phyloP scores from a whole-genome alignment of 768 basidiomycete species.

The Amanita fuliginea region DNA sequence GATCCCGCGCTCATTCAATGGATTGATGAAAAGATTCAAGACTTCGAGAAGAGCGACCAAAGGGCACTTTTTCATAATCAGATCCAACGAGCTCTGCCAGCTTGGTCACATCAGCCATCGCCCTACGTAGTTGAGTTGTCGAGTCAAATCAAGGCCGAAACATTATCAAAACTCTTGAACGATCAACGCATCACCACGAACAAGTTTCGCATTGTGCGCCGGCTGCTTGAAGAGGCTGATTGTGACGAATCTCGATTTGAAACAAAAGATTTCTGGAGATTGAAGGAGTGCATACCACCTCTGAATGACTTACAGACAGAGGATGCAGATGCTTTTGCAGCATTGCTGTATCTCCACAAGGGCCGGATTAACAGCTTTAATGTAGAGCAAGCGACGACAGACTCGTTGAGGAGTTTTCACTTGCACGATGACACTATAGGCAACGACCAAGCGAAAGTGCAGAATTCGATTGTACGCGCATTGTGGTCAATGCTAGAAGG shows the following conservation, averaged over 20 bases:
- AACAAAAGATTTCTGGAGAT: slow-evolving; percentile 66
- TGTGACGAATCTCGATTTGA: slow-evolving; percentile 38
- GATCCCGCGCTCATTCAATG: slow-evolving; percentile 28
- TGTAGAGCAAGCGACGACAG: slow-evolving; percentile 33
- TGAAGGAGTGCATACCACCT: slow-evolving; percentile 68
- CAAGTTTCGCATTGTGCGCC: slow-evolving; percentile 68
- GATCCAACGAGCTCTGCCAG: slow-evolving; percentile 46
- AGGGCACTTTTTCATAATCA: slow-evolving; percentile 14
- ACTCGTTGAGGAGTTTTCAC: slow-evolving; percentile 31
- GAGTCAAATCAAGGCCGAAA: slow-evolving; percentile 32
- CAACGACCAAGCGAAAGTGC: slow-evolving; percentile 15
- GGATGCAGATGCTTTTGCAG: slow-evolving; percentile 65
- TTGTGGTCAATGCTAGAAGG: slow-evolving; percentile 51
- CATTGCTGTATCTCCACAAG: slow-evolving; percentile 44
- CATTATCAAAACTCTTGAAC: slow-evolving; percentile 42
- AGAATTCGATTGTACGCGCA: slow-evolving; percentile 38
- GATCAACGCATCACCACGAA: slow-evolving; percentile 55
- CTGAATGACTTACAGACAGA: slow-evolving; percentile 42
- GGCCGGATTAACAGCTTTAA: slow-evolving; percentile 56
- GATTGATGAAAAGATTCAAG: slow-evolving; percentile 46
- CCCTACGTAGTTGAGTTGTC: slow-evolving; percentile 31
- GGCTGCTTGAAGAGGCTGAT: slow-evolving; percentile 40
- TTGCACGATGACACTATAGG: slow-evolving; percentile 13
- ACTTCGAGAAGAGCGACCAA: slow-evolving; percentile 22
- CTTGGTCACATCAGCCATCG: slow-evolving; percentile 66